Evolutionary conservation across 2,329 filamentous ascomycete genomes (phyloP).

Genomic region (Lecanicillium sp.): DNA sequence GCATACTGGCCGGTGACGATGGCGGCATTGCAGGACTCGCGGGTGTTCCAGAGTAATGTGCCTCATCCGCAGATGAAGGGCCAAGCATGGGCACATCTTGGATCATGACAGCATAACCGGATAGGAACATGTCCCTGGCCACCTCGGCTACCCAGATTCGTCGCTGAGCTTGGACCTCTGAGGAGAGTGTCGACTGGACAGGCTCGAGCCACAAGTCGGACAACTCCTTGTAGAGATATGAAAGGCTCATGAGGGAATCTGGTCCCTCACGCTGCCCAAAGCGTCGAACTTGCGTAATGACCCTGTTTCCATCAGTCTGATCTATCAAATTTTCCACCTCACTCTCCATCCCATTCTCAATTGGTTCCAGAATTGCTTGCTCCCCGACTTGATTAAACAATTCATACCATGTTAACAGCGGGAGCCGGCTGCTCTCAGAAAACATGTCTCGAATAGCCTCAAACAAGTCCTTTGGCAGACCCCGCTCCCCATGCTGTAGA

Average conservation of each 20-base stretch:
- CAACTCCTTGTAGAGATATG: slow-evolving; percentile 20
- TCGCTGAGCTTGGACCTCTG: slow-evolving; percentile 16
- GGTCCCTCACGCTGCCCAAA: slow-evolving; percentile 15
- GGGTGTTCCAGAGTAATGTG: not conserved
- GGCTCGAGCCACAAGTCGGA: slow-evolving; percentile 24
- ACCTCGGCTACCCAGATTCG: slow-evolving; percentile 22
- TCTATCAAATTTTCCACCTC: slow-evolving; percentile 21
- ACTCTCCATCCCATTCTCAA: slow-evolving; percentile 17
- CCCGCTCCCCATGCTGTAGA: slow-evolving; percentile 10
- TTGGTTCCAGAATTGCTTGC: slow-evolving; percentile 1
- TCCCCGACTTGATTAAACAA: slow-evolving; percentile 1
- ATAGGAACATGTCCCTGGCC: slow-evolving; percentile 25
- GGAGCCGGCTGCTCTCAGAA: slow-evolving; percentile 18
- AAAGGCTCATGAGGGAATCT: slow-evolving; percentile 16
- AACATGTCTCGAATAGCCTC: slow-evolving; percentile 18
- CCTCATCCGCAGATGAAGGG: not conserved
- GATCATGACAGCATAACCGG: slow-evolving; percentile 26
- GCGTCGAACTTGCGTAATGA: slow-evolving; percentile 23
- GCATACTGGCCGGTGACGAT: slow-evolving; percentile 3
- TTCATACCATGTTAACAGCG: slow-evolving; percentile 26
- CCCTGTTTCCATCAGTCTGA: slow-evolving; percentile 16
- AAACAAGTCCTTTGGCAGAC: slow-evolving; percentile 19
- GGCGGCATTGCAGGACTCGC: slow-evolving; percentile 9
- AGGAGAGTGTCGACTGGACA: slow-evolving; percentile 14
- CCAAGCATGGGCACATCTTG: slow-evolving; percentile 24